Base-by-base conservation (phyloP, 768 basidiomycete species). In the Amanita jacksonii region DNA sequence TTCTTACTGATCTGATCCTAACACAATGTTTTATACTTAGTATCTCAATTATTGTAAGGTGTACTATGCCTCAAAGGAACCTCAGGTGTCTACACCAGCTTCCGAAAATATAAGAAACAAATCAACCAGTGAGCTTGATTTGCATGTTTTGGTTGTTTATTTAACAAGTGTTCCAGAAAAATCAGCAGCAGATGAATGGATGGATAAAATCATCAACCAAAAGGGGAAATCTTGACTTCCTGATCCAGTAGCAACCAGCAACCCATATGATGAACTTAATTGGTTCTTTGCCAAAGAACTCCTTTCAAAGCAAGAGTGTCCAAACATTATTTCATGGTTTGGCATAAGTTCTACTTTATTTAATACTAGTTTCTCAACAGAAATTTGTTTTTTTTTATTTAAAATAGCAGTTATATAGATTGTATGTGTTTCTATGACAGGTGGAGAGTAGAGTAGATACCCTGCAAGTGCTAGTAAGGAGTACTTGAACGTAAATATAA, bases 321-420 rank as follows among this genome's bases (percentile, higher is more conserved):
- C 48, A 5, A 38, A 49, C 23, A 15, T 43, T 8, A 36, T 49
- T 32, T 6, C 44, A 24, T 49, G 48, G 48, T 49, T 27, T 27
- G 48, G 48, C 12, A 38, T 49, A 46, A 30, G 44, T 41, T 9
- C 16, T 44, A 24, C n/a, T 38, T 27, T 45, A 2, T 25, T 23
- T 15, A 15, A 4, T 37, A 32, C 20, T 36, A 18, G 18, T 13
- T 35, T 6, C 39, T 24, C 30, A 2, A n/a, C n/a, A n/a, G n/a
- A n/a, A n/a, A n/a, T n/a, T n/a, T n/a, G n/a, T n/a, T n/a, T n/a
- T n/a, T n/a, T n/a, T n/a, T n/a, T n/a, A n/a, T n/a, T n/a, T n/a
- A n/a, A n/a, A n/a, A n/a, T n/a, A n/a, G n/a, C n/a, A n/a, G n/a
- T n/a, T n/a, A n/a, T n/a, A n/a, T n/a, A n/a, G n/a, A n/a, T n/a